phyloP scores from a whole-genome alignment of 106 monocot species.

The Phalaenopsis aphrodite region DNA sequence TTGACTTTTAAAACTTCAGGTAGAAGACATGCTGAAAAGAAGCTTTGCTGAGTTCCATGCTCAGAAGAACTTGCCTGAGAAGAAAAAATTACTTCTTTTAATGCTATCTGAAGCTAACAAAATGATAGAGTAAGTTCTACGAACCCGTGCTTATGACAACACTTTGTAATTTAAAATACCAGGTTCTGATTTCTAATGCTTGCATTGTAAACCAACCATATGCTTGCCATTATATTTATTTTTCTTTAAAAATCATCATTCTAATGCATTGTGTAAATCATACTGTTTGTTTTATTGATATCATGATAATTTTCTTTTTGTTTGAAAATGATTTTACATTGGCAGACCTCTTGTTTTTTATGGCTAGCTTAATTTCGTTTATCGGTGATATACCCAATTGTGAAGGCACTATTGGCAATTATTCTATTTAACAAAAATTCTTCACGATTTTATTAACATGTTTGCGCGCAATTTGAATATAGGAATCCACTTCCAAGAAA shows the following conservation, averaged over 20 bases:
- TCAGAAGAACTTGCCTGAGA: slow-evolving; percentile 88
- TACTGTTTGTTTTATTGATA: neutral
- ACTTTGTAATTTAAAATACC: neutral
- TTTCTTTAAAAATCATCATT: neutral
- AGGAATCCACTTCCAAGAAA: too few relatives aligned
- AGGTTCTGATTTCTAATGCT: neutral
- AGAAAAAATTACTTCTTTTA: slow-evolving; percentile 54
- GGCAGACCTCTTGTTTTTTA: neutral
- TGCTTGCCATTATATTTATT: neutral
- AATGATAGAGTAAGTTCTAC: slow-evolving; percentile 55
- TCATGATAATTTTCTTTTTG: neutral
- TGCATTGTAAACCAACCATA: neutral
- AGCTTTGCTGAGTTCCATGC: slow-evolving; percentile 97
- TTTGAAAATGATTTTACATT: neutral
- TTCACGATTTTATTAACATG: too few relatives aligned
- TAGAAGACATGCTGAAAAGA: slow-evolving; percentile 98
- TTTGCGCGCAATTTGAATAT: too few relatives aligned
- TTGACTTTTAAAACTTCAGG: slow-evolving; percentile 28
- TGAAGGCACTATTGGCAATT: too few relatives aligned
- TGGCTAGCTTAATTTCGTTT: neutral
- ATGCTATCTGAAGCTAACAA: slow-evolving; percentile 55
- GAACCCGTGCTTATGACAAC: neutral
- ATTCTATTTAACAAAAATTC: too few relatives aligned
- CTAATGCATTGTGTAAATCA: neutral
- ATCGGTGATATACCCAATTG: neutral